These are phyloP conservation scores for Gracilariopsis chorda DNA, from an alignment of 23 red algal genomes.

Conservation along the genomic window DNA sequence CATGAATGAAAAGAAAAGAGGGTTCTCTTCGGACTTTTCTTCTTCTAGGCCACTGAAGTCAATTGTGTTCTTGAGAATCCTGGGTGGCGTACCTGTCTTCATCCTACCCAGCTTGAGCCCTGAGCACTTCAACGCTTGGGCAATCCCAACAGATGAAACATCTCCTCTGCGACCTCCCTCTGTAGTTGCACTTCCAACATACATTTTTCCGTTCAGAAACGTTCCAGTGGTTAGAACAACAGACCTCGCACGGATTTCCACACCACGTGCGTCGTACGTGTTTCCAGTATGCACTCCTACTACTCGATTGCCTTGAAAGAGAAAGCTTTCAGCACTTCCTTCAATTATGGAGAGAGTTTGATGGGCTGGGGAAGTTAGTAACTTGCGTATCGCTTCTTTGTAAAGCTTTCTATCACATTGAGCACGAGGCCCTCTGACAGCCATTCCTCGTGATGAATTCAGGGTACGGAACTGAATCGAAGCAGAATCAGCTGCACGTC, in stretches of 20 bases:
- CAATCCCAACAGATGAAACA: conserved; percentile 35
- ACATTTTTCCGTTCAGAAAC: conserved; percentile 79
- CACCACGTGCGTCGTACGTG: background rate
- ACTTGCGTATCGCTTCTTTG: conserved; percentile 44
- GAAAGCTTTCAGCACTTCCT: conserved; percentile 50
- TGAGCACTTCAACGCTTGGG: background rate
- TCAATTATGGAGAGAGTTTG: conserved; percentile 9
- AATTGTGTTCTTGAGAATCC: conserved; percentile 36
- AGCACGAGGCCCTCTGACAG: conserved; percentile 54
- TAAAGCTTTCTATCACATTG: conserved; percentile 69
- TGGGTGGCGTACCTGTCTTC: conserved; percentile 77
- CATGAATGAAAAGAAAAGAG: conserved; percentile 55
- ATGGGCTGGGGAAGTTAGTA: background rate
- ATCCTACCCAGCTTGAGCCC: conserved; percentile 58
- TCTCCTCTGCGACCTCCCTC: conserved; percentile 52
- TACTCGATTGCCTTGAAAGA: conserved; percentile 18
- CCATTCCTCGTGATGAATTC: conserved; percentile 57
- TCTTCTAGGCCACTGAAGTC: conserved; percentile 37
- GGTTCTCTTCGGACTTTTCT: conserved; percentile 28
- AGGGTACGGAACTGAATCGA: conserved; percentile 70
- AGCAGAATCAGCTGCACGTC: conserved; percentile 43
- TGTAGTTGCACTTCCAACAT: conserved; percentile 1
- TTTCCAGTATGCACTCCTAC: background rate
- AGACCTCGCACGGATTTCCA: conserved; percentile 6
- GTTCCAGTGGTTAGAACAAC: conserved; percentile 77